Percentiles rank a stretch among this genome's conserved stretches.
Evolutionary conservation across 1,284 basidiomycete species (phyloP).

Genomic region (Ceratobasidium sp.): DNA sequence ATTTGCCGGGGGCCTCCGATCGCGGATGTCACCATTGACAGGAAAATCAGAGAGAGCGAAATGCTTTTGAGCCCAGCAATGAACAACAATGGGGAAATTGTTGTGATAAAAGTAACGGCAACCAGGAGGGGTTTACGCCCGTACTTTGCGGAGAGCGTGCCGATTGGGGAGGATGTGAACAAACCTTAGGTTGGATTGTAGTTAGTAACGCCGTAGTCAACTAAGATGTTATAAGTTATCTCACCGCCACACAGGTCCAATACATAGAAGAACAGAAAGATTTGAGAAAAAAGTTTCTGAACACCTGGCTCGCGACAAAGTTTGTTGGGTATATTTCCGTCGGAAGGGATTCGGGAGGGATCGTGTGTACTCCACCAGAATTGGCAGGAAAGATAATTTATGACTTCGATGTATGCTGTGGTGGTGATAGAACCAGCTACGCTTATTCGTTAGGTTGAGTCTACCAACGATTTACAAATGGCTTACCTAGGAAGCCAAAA

Average conservation of each 20-base stretch:
- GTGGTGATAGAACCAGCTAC: constrained; percentile 12
- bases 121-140: constrained; percentile 29
- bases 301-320: constrained; percentile 17
- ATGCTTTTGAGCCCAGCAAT: background rate
- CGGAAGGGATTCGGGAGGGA: constrained; percentile 22
- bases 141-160: constrained; percentile 35
- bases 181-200: constrained; percentile 13
- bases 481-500: constrained; percentile 26
- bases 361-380: constrained; percentile 31
- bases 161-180: constrained; percentile 24
- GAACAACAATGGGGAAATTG: background rate
- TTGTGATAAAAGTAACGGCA: background rate
- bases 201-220: too few relatives aligned
- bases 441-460: background rate
- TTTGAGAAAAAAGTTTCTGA: constrained; percentile 18
- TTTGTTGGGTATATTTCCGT: constrained; percentile 18
- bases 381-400: constrained; percentile 25
- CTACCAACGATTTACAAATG: background rate
- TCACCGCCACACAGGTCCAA: constrained; percentile 31
- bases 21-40: background rate
- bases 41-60: constrained; percentile 12
- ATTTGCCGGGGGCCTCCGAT: constrained; percentile 21
- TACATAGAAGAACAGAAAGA: background rate
- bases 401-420: constrained; percentile 20
- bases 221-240: too few relatives aligned